Evolutionary conservation across 192 early-diverging fungal species (phyloP), one percentile per base, ranked within the genome.

Genomic region (Coemansia interrupta): DNA sequence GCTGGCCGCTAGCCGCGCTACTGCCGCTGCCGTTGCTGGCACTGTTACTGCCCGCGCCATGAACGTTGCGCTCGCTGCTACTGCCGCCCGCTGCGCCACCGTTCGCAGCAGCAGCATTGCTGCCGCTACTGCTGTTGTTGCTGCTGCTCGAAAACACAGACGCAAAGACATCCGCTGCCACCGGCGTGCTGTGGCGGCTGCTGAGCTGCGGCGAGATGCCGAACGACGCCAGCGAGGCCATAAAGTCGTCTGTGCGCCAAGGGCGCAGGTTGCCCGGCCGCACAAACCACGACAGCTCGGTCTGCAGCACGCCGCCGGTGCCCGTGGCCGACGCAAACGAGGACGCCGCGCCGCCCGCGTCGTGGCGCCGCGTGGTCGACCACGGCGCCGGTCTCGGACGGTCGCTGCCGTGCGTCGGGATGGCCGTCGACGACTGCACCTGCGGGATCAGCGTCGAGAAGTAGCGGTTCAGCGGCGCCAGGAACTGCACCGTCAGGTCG

Each of bases 391-490:
- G 24, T 3, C 39, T 11, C 28, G 15, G 42, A 3, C 17, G 22
- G 24, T 30, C 56, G 32, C 45, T 30, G 19, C 15, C 36, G 15
- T 56, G 50, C 30, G 20, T 55, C 12, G 64, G 70, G 5, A 73
- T 63, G 39, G 56, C 66, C 17, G 61, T 65, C 1, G 76, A 51
- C 39, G 76, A 73, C 42, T 65, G 79, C 24, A 80, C 82, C 39
- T 84, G 83, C 2, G 94, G 89, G 44, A 98, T 84, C 52, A 96
- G 68, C 3, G 89, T 89, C 60, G 89, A 85, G 72, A 95, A 98
- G 66, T 97, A 92, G 13, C 91, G 85, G 63, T 97, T 92, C 51
- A 98, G 75, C n/a, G 96, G 96, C 23, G 90, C 92, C 60, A 98
- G 70, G 61, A 98, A 96, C 75, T 89, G 84, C 61, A 94, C 93